Conservation (phyloP, 2,329 filamentous ascomycete species). For the Bisporella sp. region DNA sequence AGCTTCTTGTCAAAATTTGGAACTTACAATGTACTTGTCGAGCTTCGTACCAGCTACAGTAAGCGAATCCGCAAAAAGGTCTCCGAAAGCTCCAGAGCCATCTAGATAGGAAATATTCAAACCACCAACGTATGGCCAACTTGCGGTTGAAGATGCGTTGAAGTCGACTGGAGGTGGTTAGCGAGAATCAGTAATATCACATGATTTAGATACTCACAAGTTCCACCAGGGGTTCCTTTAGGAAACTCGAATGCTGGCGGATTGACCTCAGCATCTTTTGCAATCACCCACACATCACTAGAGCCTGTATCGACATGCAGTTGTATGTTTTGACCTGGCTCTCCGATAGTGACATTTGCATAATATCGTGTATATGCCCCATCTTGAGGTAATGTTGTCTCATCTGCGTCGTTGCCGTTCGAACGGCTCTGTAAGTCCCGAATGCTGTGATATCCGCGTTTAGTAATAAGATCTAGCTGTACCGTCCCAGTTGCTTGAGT, state of each 20-base stretch:
- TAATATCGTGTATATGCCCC: constrained; percentile 35
- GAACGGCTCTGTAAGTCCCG: neutral
- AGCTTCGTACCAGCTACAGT: neutral
- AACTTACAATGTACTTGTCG: neutral
- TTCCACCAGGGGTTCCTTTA: constrained; percentile 35
- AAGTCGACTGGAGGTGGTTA: constrained; percentile 35
- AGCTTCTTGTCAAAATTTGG: neutral
- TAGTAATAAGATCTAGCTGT: neutral
- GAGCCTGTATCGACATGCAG: constrained; percentile 54
- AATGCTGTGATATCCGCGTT: neutral
- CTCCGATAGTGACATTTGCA: constrained; percentile 46
- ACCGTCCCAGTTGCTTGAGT: neutral
- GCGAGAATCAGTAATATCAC: neutral
- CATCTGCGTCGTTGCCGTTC: constrained; percentile 1
- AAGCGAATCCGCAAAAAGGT: neutral
- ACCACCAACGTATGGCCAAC: neutral
- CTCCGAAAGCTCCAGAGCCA: neutral
- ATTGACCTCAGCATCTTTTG: constrained; percentile 26
- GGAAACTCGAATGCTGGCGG: neutral
- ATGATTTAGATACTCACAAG: constrained; percentile 29
- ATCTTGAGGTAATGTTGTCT: constrained; percentile 2
- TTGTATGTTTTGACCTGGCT: constrained; percentile 44
- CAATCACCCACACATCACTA: constrained; percentile 48
- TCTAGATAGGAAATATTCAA: neutral
- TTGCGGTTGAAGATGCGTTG: constrained; percentile 35